A percentile compares a stretch with the other conserved stretches of the same genome.
Conservation (phyloP, 2,329 filamentous ascomycete genomes). For the Venturia effusa region DNA sequence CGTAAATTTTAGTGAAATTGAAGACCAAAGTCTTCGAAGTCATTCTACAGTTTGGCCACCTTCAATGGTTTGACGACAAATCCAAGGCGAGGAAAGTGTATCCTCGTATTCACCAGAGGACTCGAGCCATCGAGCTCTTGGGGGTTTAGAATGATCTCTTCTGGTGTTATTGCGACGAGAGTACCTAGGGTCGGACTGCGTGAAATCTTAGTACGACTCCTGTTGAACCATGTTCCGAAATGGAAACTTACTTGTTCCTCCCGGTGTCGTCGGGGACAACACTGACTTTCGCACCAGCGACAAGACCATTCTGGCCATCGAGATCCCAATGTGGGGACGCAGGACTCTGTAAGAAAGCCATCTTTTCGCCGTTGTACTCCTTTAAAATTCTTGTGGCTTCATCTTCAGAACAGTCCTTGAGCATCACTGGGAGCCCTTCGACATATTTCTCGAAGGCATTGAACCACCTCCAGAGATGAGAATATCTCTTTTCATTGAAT, state of each 20-base stretch:
- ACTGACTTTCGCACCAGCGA: slow-evolving; percentile 21
- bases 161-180: slow-evolving; percentile 22
- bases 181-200: slow-evolving; percentile 24
- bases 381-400: slow-evolving; percentile 11
- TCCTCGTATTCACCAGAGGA: slow-evolving; percentile 22
- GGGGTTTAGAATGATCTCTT: neutral
- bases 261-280: slow-evolving; percentile 32
- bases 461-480: slow-evolving; percentile 27
- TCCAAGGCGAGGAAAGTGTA: slow-evolving; percentile 32
- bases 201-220: slow-evolving; percentile 11
- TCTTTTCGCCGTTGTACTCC: slow-evolving; percentile 10
- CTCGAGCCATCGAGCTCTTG: slow-evolving; percentile 14
- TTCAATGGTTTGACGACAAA: slow-evolving; percentile 21
- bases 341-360: slow-evolving; percentile 23
- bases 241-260: slow-evolving; percentile 19
- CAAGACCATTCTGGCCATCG: slow-evolving; percentile 22
- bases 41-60: too few species aligned
- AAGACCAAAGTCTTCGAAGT: neutral
- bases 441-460: slow-evolving; percentile 23
- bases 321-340: slow-evolving; percentile 18
- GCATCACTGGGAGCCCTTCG: slow-evolving; percentile 19
- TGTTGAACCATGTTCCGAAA: neutral
- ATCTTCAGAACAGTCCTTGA: slow-evolving; percentile 16
- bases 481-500: slow-evolving; percentile 28
- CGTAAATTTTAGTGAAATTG: neutral